A percentile compares a stretch with the other conserved stretches of the same genome.
phyloP scores from a whole-genome alignment of 2,329 filamentous ascomycete genomes.

The Penicillium verrucosum region DNA sequence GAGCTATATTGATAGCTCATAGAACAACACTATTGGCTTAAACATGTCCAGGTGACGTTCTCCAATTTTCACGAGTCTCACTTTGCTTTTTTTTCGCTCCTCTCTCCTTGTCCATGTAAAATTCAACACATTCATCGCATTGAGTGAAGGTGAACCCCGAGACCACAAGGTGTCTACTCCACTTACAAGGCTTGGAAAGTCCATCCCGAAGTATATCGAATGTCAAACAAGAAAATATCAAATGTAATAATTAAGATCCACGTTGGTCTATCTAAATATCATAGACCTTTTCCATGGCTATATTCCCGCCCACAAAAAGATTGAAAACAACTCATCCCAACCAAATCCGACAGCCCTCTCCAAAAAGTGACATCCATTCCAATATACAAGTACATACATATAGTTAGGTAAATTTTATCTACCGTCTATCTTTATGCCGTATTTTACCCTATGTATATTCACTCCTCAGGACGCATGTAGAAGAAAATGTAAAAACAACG shows the following conservation, averaged over 20 bases:
- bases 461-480: constrained; percentile 11
- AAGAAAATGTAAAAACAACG: constrained; percentile 11
- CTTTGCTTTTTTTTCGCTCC: background rate
- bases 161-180: background rate
- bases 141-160: background rate
- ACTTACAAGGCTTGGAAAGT: background rate
- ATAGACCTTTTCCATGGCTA: background rate
- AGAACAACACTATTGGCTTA: background rate
- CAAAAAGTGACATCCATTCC: background rate
- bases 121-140: background rate
- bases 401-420: background rate
- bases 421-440: constrained; percentile 21
- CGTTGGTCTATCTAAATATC: background rate
- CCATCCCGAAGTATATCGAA: background rate
- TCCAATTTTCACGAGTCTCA: background rate
- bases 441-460: constrained; percentile 6
- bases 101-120: background rate
- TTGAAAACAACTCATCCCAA: background rate
- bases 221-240: background rate
- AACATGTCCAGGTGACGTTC: background rate
- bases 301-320: background rate
- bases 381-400: constrained; percentile 1
- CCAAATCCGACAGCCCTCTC: background rate
- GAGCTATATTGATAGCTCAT: background rate
- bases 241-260: background rate